Base-by-base conservation (phyloP, 768 basidiomycete genomes). In the Mycena belliarum region DNA sequence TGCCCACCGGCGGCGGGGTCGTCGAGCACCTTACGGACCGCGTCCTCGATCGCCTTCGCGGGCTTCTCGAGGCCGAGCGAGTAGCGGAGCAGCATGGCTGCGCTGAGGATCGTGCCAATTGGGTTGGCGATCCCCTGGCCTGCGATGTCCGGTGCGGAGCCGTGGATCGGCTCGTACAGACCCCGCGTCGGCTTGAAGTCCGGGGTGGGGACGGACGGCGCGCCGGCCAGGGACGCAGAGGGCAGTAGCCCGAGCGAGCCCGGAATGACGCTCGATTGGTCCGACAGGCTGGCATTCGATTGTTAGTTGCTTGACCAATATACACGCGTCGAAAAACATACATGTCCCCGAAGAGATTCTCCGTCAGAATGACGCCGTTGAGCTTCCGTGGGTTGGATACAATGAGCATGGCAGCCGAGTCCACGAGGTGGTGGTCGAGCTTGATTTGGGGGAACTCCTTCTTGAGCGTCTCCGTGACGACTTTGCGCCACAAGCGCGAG, bases 271-370 rank as follows among this genome's bases (percentile, higher is more conserved):
- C 95, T 98, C 14, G 88, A 84, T 72, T 99, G 94, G 72, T 98
- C 97, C 9, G 96, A 98, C 37, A 99, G 83, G 67, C 95, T 98
- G 68, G 32, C 51, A 40, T 42, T 49, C 15, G 59, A 41, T 47
- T 51, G 55, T 43, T 46, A 40, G 24, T 24, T 45, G 24, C 33
- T 20, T 25, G 44, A 26, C 21, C n/a, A 48, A 20, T 32, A 12
- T 12, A 32, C 9, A 51, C 18, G 37, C 55, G 50, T 42, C 21
- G 25, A 45, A 5, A 10, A 28, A 77, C 93, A 69, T 69, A 98
- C 97, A 98, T 98, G 72, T 98, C 95, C 44, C 95, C 95, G 63
- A 98, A 97, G 72, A 98, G 73, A 72, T 98, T 98, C 75, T 95
- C 95, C 0, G 95, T 99, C 55, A 99, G 74, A 63, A 98, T 82